phyloP scores from a whole-genome alignment of 768 basidiomycete species.

The Gautieria morchelliformis region DNA sequence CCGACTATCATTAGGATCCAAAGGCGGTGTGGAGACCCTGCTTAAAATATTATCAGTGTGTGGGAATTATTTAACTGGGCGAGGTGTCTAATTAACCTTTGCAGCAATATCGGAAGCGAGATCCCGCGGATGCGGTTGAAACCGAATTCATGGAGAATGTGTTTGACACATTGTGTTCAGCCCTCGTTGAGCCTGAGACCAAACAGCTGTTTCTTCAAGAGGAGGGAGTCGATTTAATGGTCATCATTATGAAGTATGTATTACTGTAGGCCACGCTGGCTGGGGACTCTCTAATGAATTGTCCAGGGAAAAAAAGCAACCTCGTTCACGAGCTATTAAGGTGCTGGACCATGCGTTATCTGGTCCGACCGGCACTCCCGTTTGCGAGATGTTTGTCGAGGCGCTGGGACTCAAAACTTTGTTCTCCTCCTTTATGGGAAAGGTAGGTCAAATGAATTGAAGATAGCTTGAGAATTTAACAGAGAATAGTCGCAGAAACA shows the following conservation, averaged over 20 bases:
- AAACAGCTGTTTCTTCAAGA: conserved; percentile 78
- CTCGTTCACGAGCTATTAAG: conserved; percentile 81
- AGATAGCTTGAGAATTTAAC: neutral
- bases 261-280: neutral
- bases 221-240: conserved; percentile 94
- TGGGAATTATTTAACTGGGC: conserved; percentile 9
- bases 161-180: conserved; percentile 84
- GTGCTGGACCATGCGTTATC: conserved; percentile 87
- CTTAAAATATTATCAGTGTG: conserved; percentile 77
- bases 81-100: conserved; percentile 7
- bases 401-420: conserved; percentile 80
- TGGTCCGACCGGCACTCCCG: conserved; percentile 51
- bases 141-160: conserved; percentile 97
- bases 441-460: conserved; percentile 36
- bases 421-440: conserved; percentile 91
- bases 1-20: conserved; percentile 55
- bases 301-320: conserved; percentile 69
- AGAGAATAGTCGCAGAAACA: conserved; percentile 23
- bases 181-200: conserved; percentile 65
- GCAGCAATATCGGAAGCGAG: conserved; percentile 79
- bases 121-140: conserved; percentile 84
- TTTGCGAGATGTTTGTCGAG: conserved; percentile 83
- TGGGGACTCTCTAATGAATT: neutral
- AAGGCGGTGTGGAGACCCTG: conserved; percentile 68
- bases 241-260: conserved; percentile 91